Evolutionary conservation across 306 rosid genomes (phyloP).

Genomic region (Pyrus betulifolia): DNA sequence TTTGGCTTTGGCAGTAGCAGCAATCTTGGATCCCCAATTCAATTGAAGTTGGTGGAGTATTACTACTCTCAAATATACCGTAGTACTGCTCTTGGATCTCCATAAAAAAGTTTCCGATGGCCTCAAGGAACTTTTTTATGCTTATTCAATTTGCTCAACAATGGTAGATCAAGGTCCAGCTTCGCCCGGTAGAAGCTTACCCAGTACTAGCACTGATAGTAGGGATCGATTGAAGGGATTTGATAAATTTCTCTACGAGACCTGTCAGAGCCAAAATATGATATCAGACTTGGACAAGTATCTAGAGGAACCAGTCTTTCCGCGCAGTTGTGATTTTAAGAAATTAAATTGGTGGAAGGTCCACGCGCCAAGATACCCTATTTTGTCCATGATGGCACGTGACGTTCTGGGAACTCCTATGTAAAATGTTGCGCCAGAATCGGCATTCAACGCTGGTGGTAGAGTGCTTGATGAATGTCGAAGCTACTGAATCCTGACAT

Average conservation of each 20-base stretch:
- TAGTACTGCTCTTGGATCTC: no score
- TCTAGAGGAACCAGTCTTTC: constrained; percentile 83
- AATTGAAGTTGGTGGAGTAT: constrained; percentile 61
- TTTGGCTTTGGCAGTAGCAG: constrained; percentile 72
- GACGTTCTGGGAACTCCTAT: constrained; percentile 92
- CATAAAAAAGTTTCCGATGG: no score
- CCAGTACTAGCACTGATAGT: constrained; percentile 48
- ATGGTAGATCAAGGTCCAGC: constrained; percentile 64
- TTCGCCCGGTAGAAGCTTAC: constrained; percentile 74
- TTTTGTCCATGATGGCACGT: constrained; percentile 93
- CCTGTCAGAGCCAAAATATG: constrained; percentile 6
- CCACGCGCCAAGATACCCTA: constrained; percentile 90
- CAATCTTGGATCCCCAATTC: constrained; percentile 86
- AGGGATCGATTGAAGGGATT: constrained; percentile 89
- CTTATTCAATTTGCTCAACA: constrained; percentile 24
- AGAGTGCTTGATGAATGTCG: no score
- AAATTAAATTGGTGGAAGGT: constrained; percentile 94
- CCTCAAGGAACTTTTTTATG: no score
- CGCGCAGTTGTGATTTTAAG: constrained; percentile 75
- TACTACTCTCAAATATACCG: no score
- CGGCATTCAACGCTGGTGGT: constrained; percentile 38
- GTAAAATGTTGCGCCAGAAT: constrained; percentile 84
- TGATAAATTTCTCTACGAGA: constrained; percentile 85
- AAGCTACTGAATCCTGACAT: no score
- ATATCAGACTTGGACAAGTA: constrained; percentile 85